Evolutionary conservation across 164 flowering plant genomes (phyloP), one percentile per base, ranked within the genome.

Genomic region (Vitis cinerea): DNA sequence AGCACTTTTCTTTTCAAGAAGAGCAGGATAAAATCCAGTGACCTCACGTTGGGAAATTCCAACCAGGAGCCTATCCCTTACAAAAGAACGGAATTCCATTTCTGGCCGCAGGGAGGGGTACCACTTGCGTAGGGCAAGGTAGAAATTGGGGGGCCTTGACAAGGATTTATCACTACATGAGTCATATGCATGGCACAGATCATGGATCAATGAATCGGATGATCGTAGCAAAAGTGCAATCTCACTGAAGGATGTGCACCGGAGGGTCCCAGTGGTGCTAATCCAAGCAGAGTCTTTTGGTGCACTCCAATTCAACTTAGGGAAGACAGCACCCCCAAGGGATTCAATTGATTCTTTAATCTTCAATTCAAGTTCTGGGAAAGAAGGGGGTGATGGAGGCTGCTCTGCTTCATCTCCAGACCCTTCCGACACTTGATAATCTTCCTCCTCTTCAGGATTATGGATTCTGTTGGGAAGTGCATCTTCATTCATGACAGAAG

Each of bases 231-330:
- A 77, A 17, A 95, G 90, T 0, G 82, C 92, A 59, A 95, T 87
- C 80, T 95, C 99, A 72, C 89, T 79, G 70, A 95, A 87, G 2
- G 84, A 80, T 44, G 91, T 81, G 80, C 98, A 91, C 16, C 79
- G 71, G 27, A 94, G 89, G 54, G 77, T 83, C 66, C 96, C 89
- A 14, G 86, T 84, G 4, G 94, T 66, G 80, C 89, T 85, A 30
- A 93, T 91, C 99, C 97, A 93, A 15, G 97, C 89, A 57, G 94
- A 71, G 71, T 95, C 99, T 69, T 95, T 95, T 0, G 99, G 99
- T 0, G 97, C 82, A 70, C 98, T 94, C 98, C 98, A 95, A 69
- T 92, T 95, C 67, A 95, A 82, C 80, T 95, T 95, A 15, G 99
- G 99, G 63, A 93, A 90, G 12, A 87, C 81, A 6, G 94, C 82